phyloP scores from a whole-genome alignment of 2,329 filamentous ascomycete genomes.

The Xylaria sp. region DNA sequence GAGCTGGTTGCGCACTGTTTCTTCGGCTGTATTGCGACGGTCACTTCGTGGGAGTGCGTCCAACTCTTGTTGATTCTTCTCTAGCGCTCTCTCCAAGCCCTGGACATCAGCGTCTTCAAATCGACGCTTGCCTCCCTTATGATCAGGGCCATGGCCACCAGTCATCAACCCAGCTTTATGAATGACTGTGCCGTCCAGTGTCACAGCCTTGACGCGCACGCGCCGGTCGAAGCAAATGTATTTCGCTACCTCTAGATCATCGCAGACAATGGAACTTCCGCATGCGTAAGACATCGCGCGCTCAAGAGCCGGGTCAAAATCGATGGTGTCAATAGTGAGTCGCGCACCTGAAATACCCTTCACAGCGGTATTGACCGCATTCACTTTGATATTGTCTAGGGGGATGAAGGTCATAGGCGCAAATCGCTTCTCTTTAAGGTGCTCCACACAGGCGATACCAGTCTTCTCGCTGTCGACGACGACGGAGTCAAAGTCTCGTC shows the following conservation, averaged over 20 bases:
- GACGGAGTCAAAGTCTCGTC: slow-evolving; percentile 91
- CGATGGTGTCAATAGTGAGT: slow-evolving; percentile 93
- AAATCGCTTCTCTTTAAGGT: slow-evolving; percentile 87
- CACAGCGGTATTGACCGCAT: slow-evolving; percentile 84
- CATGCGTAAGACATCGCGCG: slow-evolving; percentile 95
- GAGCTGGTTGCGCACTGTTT: slow-evolving; percentile 79
- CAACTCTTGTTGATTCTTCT: slow-evolving; percentile 79
- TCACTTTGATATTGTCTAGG: slow-evolving; percentile 96
- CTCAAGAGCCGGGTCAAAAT: slow-evolving; percentile 86
- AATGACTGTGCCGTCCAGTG: slow-evolving; percentile 92
- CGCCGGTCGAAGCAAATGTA: slow-evolving; percentile 84
- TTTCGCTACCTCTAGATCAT: slow-evolving; percentile 84
- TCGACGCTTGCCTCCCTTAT: slow-evolving; percentile 75
- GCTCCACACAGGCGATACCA: slow-evolving; percentile 90
- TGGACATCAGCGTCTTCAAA: slow-evolving; percentile 93
- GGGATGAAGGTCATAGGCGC: slow-evolving; percentile 93
- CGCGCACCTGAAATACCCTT: slow-evolving; percentile 87
- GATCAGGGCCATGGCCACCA: slow-evolving; percentile 81
- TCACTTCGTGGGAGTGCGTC: slow-evolving; percentile 79
- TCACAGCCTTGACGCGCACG: slow-evolving; percentile 92
- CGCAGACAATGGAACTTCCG: slow-evolving; percentile 92
- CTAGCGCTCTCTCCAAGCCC: slow-evolving; percentile 75
- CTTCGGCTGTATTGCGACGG: slow-evolving; percentile 77
- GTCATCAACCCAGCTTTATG: slow-evolving; percentile 98
- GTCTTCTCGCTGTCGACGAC: slow-evolving; percentile 96